phyloP scores from a whole-genome alignment of 202 grass and related monocot species.

The Musa balbisiana region DNA sequence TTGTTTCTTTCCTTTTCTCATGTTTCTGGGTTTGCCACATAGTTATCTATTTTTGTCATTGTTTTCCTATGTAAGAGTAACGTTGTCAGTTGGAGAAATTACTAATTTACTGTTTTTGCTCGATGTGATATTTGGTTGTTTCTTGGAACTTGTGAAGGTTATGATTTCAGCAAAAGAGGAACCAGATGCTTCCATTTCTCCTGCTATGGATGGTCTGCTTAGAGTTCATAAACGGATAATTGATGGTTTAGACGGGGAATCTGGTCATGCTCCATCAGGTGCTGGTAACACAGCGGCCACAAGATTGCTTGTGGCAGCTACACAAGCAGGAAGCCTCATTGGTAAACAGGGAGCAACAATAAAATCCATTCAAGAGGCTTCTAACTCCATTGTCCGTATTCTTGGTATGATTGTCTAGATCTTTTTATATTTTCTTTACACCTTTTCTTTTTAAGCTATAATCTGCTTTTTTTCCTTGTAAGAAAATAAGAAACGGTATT shows the following conservation, averaged over 20 bases:
- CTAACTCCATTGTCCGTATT: conserved; percentile 70
- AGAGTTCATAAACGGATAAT: conserved; percentile 83
- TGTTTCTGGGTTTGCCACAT: no score
- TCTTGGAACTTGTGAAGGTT: conserved; percentile 48
- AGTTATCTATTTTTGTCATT: no score
- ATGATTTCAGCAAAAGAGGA: conserved; percentile 99
- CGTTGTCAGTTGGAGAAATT: no score
- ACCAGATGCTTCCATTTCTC: conserved; percentile 52
- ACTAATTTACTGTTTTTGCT: not conserved
- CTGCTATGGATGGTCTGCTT: conserved; percentile 85
- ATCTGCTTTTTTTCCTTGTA: not conserved
- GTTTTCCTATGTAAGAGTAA: no score
- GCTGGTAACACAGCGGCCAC: conserved; percentile 41
- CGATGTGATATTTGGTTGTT: conserved; percentile 7
- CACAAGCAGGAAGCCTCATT: conserved; percentile 91
- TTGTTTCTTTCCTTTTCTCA: no score
- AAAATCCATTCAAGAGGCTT: conserved; percentile 94
- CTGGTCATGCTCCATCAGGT: conserved; percentile 47
- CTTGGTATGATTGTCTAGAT: conserved; percentile 40
- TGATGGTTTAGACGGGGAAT: conserved; percentile 64
- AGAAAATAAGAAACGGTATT: not conserved
- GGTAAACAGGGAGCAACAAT: conserved; percentile 96
- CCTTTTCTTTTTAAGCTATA: not conserved
- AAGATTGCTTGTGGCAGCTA: conserved; percentile 71
- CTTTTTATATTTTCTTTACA: not conserved